phyloP scores from a whole-genome alignment of 108 stramenopile species.

The Epipyxis sp. region DNA sequence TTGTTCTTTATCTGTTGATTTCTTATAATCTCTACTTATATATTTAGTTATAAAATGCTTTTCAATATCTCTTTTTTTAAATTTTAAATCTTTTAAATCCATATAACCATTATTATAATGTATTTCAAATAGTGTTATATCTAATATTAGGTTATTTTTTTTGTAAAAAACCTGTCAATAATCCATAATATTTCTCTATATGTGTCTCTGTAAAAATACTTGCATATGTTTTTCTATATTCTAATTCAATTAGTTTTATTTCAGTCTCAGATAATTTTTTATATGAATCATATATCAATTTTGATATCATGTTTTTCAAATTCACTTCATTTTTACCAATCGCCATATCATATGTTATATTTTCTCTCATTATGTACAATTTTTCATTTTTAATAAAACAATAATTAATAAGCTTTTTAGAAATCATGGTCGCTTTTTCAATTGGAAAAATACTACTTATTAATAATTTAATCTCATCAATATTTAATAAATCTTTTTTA shows the following conservation, averaged over 20 bases:
- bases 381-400: constrained; percentile 17
- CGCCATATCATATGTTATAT: not conserved
- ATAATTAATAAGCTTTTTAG: not conserved
- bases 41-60: constrained; percentile 12
- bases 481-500: no score
- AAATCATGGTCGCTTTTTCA: constrained; percentile 12
- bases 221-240: not conserved
- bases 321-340: not conserved
- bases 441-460: not conserved
- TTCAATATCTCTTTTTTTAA: not conserved
- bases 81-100: not conserved
- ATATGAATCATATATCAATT: constrained; percentile 7
- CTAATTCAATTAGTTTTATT: not conserved
- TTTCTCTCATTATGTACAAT: not conserved
- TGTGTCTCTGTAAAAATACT: not conserved
- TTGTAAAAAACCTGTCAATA: not conserved
- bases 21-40: not conserved
- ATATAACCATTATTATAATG: constrained; percentile 4
- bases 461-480: not conserved
- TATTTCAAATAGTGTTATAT: not conserved
- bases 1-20: not conserved
- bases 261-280: not conserved
- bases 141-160: not conserved
- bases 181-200: not conserved
- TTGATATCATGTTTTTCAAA: not conserved